Conservation (phyloP, 371 early-diverging fungal genomes). For the Cokeromyces recurvatus region DNA sequence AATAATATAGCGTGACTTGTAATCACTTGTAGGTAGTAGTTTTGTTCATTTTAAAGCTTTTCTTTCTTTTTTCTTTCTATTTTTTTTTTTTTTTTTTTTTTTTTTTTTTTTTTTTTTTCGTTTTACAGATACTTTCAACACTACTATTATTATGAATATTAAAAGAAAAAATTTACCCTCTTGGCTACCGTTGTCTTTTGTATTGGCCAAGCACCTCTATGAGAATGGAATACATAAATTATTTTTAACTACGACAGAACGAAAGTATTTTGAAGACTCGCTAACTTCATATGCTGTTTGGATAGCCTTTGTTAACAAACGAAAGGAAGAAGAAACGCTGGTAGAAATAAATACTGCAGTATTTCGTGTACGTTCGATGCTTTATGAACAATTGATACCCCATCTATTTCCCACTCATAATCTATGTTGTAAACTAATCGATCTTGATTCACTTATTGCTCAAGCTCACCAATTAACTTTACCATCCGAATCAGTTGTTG, state of each 20-base stretch:
- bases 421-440: too few species aligned
- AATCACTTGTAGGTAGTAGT: too few species aligned
- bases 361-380: conserved; percentile 65
- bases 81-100: too few species aligned
- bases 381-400: conserved; percentile 70
- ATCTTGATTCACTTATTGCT: too few species aligned
- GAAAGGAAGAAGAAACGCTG: not conserved
- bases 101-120: too few species aligned
- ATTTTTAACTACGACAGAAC: conserved; percentile 24
- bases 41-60: too few species aligned
- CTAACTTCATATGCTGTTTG: conserved; percentile 36
- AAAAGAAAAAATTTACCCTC: conserved; percentile 1
- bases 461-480: conserved; percentile 3
- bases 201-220: conserved; percentile 23
- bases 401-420: conserved; percentile 39
- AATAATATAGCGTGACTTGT: too few species aligned
- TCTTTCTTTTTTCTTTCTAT: too few species aligned
- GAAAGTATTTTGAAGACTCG: conserved; percentile 39
- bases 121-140: too few species aligned
- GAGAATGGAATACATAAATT: conserved; percentile 20
- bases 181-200: conserved; percentile 22
- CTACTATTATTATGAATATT: too few species aligned
- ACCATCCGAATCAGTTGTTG: conserved; percentile 11
- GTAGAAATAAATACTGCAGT: conserved; percentile 30
- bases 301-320: conserved; percentile 44